Evolutionary conservation across 2,329 filamentous ascomycete genomes (phyloP), one percentile per base, ranked within the genome.

Genomic region (Neodidymelliopsis sp.): DNA sequence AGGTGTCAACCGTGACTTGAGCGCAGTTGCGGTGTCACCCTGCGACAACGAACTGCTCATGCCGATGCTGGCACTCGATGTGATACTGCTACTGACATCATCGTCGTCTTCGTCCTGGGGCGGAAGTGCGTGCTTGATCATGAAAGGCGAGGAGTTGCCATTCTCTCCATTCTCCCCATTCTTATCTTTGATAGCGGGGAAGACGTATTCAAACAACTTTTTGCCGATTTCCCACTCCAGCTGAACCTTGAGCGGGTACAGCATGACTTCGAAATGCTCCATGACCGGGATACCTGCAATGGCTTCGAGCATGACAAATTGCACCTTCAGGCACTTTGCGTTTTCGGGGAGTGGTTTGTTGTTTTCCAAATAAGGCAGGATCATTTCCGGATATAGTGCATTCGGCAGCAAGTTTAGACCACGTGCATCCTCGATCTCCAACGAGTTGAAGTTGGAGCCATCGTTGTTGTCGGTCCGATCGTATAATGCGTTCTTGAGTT

Each of bases 291-390:
- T 99, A 37, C 94, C 94, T 27, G 93, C 94, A 71, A 99, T 97
- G 6, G 94, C 92, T 75, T 99, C 94, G 4, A 99, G 81, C 91
- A 97, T 97, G 69, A 97, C 87, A 91, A 95, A 99, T 69, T 96
- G 94, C 10, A 99, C 90, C 24, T 88, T 85, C 40, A 99, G 83
- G 88, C 97, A 97, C 66, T 91, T 90, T 34, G 83, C 81, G 53
- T 88, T 85, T 34, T 84, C 81, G 23, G 80, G 78, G 57, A 69
- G 77, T 63, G 57, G 78, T 67, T 71, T 83, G 25, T 84, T 67
- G 46, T 70, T 82, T 53, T 96, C 89, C 16, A 88, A 77, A 65
- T 96, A 97, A 0, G 94, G 92, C 12, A 89, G 88, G 52, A 99
- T 91, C 82, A 99, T 97, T 69, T 96, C 89, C 0, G 94, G 94